phyloP scores from a whole-genome alignment of 2,329 filamentous ascomycete species.

The Colletotrichum trifolii region DNA sequence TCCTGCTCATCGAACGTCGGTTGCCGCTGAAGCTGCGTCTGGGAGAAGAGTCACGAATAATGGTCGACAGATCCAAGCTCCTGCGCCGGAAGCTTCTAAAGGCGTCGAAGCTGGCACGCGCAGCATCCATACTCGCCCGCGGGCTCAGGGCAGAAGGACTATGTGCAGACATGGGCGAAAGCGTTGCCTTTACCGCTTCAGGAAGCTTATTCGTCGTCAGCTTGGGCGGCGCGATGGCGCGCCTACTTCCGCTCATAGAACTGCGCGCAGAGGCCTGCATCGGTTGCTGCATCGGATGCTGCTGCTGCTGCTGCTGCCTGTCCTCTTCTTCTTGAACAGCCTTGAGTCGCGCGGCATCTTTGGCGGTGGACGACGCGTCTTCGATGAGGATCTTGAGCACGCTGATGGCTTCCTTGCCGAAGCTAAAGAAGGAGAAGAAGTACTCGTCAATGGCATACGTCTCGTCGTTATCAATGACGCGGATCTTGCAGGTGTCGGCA shows the following conservation, averaged over 20 bases:
- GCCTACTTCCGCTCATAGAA: slow-evolving; percentile 34
- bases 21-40: slow-evolving; percentile 73
- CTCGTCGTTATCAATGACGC: slow-evolving; percentile 92
- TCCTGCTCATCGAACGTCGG: slow-evolving; percentile 62
- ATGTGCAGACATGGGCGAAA: slow-evolving; percentile 62
- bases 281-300: not conserved
- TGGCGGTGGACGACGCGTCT: slow-evolving; percentile 60
- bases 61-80: slow-evolving; percentile 63
- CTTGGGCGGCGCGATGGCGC: slow-evolving; percentile 40
- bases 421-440: slow-evolving; percentile 95
- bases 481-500: slow-evolving; percentile 92
- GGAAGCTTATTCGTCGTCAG: slow-evolving; percentile 56
- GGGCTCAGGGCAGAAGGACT: slow-evolving; percentile 60
- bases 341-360: slow-evolving; percentile 23
- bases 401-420: slow-evolving; percentile 84
- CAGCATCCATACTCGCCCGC: slow-evolving; percentile 64
- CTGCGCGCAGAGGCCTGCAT: slow-evolving; percentile 35
- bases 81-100: slow-evolving; percentile 58
- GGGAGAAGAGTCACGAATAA: slow-evolving; percentile 54
- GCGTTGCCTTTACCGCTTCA: slow-evolving; percentile 70
- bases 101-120: slow-evolving; percentile 65
- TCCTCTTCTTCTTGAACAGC: slow-evolving; percentile 17
- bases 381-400: slow-evolving; percentile 80
- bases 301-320: no score
- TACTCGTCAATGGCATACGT: slow-evolving; percentile 98